Evolutionary conservation across 23 red algal genomes (phyloP).

Genomic region (Chondrus crispus): DNA sequence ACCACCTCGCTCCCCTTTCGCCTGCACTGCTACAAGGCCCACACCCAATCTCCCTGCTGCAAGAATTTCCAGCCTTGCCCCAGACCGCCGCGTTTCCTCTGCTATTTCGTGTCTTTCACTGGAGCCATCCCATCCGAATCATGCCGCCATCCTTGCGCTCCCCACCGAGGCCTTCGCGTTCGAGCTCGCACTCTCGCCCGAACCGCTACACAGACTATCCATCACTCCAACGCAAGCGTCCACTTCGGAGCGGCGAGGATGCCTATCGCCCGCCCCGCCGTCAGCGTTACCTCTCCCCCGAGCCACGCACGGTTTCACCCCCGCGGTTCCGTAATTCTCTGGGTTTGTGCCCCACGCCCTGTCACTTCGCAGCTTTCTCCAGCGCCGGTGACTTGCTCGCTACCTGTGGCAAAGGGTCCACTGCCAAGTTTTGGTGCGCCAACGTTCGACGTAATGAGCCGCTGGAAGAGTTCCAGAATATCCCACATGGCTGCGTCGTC

Average conservation of each 20-base stretch:
- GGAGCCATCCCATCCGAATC: too few species aligned
- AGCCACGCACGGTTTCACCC: not conserved
- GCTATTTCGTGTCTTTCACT: too few species aligned
- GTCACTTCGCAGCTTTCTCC: not conserved
- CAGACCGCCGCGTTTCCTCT: too few species aligned
- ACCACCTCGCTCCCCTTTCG: too few species aligned
- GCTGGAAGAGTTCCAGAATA: not conserved
- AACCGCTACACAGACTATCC: not conserved
- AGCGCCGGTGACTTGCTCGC: not conserved
- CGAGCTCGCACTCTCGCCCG: not conserved
- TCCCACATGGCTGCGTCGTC: not conserved
- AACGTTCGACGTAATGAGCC: not conserved
- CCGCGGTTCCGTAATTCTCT: not conserved
- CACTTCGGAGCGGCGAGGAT: not conserved
- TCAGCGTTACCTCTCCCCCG: not conserved
- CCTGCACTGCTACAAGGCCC: too few species aligned
- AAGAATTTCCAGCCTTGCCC: too few species aligned
- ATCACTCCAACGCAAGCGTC: not conserved
- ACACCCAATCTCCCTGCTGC: too few species aligned
- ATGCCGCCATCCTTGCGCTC: too few species aligned
- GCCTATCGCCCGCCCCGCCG: not conserved
- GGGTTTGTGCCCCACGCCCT: not conserved
- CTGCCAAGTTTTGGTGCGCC: not conserved
- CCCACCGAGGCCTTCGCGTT: too few species aligned
- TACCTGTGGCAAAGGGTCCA: not conserved